Evolutionary conservation across 2,329 filamentous ascomycete species (phyloP).

Genomic region (Pseudogymnoascus sp.): DNA sequence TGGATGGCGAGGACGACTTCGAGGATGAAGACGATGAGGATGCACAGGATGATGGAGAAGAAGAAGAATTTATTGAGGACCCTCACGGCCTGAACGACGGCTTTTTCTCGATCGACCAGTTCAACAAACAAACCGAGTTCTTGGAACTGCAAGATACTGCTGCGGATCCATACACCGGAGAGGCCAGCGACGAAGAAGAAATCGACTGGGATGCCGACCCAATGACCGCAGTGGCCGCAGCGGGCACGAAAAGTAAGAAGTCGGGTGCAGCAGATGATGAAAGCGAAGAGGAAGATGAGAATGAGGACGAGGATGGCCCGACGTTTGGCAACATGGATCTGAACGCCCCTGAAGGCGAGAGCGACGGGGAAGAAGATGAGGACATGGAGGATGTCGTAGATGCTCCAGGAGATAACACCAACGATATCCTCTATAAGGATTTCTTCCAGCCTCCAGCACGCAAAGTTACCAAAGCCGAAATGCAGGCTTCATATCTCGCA

Average conservation of each 20-base stretch:
- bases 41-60: conserved; percentile 40
- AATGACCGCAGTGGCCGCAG: conserved; percentile 35
- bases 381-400: conserved; percentile 50
- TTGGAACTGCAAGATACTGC: conserved; percentile 79
- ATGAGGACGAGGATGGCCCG: conserved; percentile 69
- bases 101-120: conserved; percentile 96
- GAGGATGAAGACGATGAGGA: conserved; percentile 41
- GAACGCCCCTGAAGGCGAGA: conserved; percentile 63
- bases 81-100: conserved; percentile 87
- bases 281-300: conserved; percentile 44
- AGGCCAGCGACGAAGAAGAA: conserved; percentile 75
- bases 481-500: conserved; percentile 34
- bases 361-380: conserved; percentile 50
- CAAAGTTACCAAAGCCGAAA: conserved; percentile 52
- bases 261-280: conserved; percentile 30
- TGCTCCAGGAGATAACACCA: conserved; percentile 60
- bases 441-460: conserved; percentile 83
- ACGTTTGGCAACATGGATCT: conserved; percentile 77
- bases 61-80: conserved; percentile 59
- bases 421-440: conserved; percentile 83
- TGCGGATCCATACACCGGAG: conserved; percentile 67
- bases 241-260: conserved; percentile 25
- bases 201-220: conserved; percentile 84
- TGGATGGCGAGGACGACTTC: conserved; percentile 31
- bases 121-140: conserved; percentile 88